phyloP scores from a whole-genome alignment of 1,284 basidiomycete species.

The Ustilago tritici region DNA sequence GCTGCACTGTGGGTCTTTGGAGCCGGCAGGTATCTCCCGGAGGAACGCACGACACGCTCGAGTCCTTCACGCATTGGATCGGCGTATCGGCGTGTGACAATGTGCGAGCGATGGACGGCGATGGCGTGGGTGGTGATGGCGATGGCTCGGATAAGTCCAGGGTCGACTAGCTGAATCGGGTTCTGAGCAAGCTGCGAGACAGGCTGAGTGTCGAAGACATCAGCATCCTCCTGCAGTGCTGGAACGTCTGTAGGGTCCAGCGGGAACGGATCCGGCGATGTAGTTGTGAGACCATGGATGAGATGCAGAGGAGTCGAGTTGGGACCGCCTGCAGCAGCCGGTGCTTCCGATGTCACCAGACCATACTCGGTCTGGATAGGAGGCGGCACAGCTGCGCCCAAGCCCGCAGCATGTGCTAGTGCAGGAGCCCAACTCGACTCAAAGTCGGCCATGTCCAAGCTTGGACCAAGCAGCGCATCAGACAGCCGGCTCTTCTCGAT shows the following conservation, averaged over 20 bases:
- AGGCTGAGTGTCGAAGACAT: conserved; percentile 36
- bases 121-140: conserved; percentile 65
- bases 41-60: conserved; percentile 51
- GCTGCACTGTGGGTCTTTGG: neutral
- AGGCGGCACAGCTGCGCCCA: conserved; percentile 38
- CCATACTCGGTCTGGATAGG: conserved; percentile 45
- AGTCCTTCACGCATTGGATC: conserved; percentile 65
- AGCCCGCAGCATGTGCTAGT: conserved; percentile 56
- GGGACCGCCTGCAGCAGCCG: conserved; percentile 56
- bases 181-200: conserved; percentile 13
- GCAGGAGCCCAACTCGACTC: conserved; percentile 63
- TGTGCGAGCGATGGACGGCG: conserved; percentile 60
- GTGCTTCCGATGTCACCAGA: conserved; percentile 33
- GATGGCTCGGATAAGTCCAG: conserved; percentile 63
- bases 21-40: conserved; percentile 33
- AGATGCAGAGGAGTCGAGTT: conserved; percentile 68
- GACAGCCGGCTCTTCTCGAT: conserved; percentile 58
- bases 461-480: conserved; percentile 60
- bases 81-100: conserved; percentile 64
- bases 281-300: conserved; percentile 65
- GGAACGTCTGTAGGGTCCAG: conserved; percentile 65
- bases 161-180: conserved; percentile 58
- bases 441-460: conserved; percentile 61
- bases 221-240: conserved; percentile 43
- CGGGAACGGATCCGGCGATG: conserved; percentile 61